Evolutionary conservation across 257 asterid species (phyloP).

Genomic region (Solanum paucissectum): DNA sequence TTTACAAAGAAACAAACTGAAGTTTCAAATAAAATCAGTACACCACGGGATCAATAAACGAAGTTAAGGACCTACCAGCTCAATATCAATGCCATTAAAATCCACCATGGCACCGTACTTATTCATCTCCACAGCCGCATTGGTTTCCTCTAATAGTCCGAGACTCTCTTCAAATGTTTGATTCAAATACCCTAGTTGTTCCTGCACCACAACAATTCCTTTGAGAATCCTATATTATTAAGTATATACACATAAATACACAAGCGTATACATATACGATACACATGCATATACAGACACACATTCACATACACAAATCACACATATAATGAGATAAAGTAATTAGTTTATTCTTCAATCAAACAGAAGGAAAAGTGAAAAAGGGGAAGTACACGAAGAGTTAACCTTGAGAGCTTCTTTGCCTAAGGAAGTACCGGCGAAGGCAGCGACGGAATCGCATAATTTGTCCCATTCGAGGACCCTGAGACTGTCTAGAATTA

Average conservation of each 20-base stretch:
- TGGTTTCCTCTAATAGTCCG: constrained; percentile 62
- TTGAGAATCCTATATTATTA: background rate
- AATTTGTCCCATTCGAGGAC: constrained; percentile 83
- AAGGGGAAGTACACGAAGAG: background rate
- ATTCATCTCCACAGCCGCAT: constrained; percentile 88
- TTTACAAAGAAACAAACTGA: background rate
- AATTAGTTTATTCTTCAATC: background rate
- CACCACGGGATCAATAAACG: background rate
- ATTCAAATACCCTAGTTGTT: constrained; percentile 54
- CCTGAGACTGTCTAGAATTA: constrained; percentile 68
- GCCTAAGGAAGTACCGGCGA: constrained; percentile 77
- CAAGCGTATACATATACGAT: background rate
- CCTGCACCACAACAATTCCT: constrained; percentile 25
- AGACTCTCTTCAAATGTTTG: constrained; percentile 49
- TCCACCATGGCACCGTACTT: constrained; percentile 82
- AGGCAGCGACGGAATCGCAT: constrained; percentile 77
- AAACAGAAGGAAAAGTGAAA: background rate
- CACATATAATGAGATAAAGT: background rate
- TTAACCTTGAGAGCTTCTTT: constrained; percentile 52
- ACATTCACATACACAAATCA: background rate
- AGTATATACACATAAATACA: background rate
- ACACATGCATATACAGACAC: background rate
- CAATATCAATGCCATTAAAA: constrained; percentile 53
- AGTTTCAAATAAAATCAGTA: background rate
- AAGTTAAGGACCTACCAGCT: constrained; percentile 31